A percentile compares a stretch with the other conserved stretches of the same genome.
phyloP scores from a whole-genome alignment of 2,329 filamentous ascomycete genomes.

The Sordariomycetes sp. region DNA sequence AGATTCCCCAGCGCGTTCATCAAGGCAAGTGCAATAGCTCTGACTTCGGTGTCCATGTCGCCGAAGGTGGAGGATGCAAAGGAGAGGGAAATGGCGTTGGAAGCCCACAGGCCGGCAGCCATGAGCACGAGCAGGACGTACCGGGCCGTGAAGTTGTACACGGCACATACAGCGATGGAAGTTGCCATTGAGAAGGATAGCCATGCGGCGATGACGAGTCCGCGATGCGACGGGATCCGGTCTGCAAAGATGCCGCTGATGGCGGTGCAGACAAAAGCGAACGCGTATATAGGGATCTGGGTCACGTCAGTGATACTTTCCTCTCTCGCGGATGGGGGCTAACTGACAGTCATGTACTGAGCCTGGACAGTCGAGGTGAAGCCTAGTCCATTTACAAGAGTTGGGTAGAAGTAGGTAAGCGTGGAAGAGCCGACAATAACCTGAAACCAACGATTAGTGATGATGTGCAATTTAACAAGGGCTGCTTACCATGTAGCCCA shows the following conservation, averaged over 20 bases:
- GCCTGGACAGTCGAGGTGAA: constrained; percentile 14
- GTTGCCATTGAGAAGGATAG: constrained; percentile 27
- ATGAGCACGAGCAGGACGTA: constrained; percentile 44
- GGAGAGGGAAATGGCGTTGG: constrained; percentile 39
- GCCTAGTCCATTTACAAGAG: constrained; percentile 18
- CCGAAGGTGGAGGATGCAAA: constrained; percentile 42
- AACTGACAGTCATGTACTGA: constrained; percentile 25
- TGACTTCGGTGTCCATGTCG: constrained; percentile 34
- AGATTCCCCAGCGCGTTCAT: constrained; percentile 46
- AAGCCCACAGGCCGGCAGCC: constrained; percentile 43
- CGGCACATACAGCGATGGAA: constrained; percentile 30
- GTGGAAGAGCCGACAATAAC: constrained; percentile 19
- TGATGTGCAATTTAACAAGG: not conserved
- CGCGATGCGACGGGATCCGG: constrained; percentile 30
- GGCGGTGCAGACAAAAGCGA: constrained; percentile 38
- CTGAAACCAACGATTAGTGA: constrained; percentile 18
- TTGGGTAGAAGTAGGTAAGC: constrained; percentile 21
- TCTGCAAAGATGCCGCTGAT: constrained; percentile 37
- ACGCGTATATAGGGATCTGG: constrained; percentile 43
- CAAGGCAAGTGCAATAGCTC: constrained; percentile 37
- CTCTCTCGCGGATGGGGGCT: too few species aligned
- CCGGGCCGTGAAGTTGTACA: constrained; percentile 39
- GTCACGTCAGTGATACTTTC: too few species aligned
- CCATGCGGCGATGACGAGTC: constrained; percentile 37
- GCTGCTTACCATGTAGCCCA: constrained; percentile 14